phyloP scores from a whole-genome alignment of 495 filamentous ascomycete species.

The Hyaloscypha finlandica region DNA sequence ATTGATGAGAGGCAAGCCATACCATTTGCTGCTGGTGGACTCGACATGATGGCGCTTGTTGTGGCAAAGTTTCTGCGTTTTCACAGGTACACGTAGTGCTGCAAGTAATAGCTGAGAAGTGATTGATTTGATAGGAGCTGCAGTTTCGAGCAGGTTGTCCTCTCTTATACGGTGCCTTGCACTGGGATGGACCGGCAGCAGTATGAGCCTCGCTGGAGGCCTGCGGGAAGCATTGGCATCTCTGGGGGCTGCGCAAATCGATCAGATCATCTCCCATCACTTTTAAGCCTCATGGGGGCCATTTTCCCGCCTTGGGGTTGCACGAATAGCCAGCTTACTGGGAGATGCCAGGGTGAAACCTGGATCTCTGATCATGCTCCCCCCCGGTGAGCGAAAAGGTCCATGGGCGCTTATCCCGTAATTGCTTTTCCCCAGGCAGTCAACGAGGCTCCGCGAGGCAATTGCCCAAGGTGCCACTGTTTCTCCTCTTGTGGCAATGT shows the following conservation, averaged over 20 bases:
- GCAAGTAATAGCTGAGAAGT: neutral
- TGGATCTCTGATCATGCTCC: neutral
- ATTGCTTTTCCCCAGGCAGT: neutral
- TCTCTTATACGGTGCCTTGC: neutral
- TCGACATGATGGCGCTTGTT: neutral
- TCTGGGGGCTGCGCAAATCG: neutral
- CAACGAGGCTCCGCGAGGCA: neutral
- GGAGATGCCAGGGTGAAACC: neutral
- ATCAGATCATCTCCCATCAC: neutral
- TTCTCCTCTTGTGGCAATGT: neutral
- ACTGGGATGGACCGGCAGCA: neutral
- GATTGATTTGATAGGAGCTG: neutral
- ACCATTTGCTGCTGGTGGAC: constrained; percentile 1
- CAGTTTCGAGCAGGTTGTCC: neutral
- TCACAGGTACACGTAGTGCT: neutral
- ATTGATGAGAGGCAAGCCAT: neutral
- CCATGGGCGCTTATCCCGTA: neutral
- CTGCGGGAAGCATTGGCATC: neutral
- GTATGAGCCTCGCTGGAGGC: neutral
- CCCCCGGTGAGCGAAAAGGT: neutral
- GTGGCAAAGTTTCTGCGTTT: neutral
- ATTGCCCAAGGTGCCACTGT: neutral
- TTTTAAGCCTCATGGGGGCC: neutral
- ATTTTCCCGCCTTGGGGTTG: neutral
- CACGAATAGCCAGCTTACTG: neutral